phyloP scores from a whole-genome alignment of 441 rosid genomes.

The Melastoma candidum region DNA sequence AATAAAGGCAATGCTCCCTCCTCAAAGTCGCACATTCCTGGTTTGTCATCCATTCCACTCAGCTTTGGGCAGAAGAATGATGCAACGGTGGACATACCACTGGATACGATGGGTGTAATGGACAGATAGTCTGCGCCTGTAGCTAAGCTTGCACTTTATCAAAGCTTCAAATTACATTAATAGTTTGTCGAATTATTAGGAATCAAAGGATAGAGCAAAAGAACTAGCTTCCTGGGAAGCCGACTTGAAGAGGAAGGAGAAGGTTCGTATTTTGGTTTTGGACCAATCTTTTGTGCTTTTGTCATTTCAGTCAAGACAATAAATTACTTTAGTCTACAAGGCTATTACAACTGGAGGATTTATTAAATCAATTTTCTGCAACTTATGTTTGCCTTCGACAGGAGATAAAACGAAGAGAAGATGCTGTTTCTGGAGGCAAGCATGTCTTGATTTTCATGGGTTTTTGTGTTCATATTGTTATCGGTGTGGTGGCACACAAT shows the following conservation, averaged over 20 bases:
- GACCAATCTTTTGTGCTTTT: neutral
- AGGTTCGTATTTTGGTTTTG: slow-evolving; percentile 30
- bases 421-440: slow-evolving; percentile 58
- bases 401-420: slow-evolving; percentile 90
- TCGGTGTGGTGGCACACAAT: slow-evolving; percentile 5
- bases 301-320: neutral
- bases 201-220: slow-evolving; percentile 59
- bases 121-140: neutral
- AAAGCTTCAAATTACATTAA: slow-evolving; percentile 3
- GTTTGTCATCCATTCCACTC: slow-evolving; percentile 37
- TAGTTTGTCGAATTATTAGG: slow-evolving; percentile 29
- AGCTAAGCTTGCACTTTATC: neutral
- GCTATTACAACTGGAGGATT: too few relatives aligned
- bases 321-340: neutral
- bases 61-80: slow-evolving; percentile 58
- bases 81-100: slow-evolving; percentile 83
- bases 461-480: neutral
- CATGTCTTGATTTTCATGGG: slow-evolving; percentile 2
- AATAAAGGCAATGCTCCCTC: slow-evolving; percentile 44
- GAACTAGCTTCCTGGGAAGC: slow-evolving; percentile 85
- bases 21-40: slow-evolving; percentile 38
- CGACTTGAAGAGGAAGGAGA: slow-evolving; percentile 76
- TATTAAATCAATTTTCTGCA: neutral
- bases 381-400: slow-evolving; percentile 16
- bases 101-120: slow-evolving; percentile 65